Evolutionary conservation across 148 eudicot genomes (phyloP).

Genomic region (Arctostaphylos glauca): DNA sequence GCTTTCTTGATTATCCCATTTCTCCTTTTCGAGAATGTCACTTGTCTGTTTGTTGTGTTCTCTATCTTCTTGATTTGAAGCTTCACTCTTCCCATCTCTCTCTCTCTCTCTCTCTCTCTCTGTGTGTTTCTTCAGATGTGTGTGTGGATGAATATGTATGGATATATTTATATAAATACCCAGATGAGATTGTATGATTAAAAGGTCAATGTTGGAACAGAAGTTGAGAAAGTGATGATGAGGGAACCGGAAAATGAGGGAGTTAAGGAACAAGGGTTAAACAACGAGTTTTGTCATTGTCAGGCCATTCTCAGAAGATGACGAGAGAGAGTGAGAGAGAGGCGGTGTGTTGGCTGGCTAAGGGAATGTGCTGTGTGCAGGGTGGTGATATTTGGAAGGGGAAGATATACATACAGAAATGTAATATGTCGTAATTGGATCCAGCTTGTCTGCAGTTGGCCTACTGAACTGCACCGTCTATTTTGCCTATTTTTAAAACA

Average conservation of each 20-base stretch:
- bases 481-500: no score
- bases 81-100: constrained; percentile 61
- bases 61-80: constrained; percentile 61
- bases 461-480: no score
- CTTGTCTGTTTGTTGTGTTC: constrained; percentile 60
- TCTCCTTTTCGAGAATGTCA: constrained; percentile 62
- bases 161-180: no score
- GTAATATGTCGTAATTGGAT: no score
- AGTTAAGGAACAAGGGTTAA: background rate
- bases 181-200: background rate
- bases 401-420: background rate
- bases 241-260: constrained; percentile 18
- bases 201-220: background rate
- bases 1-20: constrained; percentile 66
- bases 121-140: background rate
- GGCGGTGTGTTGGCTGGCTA: constrained; percentile 28
- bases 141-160: no score
- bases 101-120: background rate
- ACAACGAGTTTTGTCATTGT: constrained; percentile 25
- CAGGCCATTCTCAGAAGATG: constrained; percentile 33
- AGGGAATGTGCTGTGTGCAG: constrained; percentile 13
- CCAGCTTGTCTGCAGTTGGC: no score
- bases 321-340: constrained; percentile 34
- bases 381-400: background rate
- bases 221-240: constrained; percentile 3